Evolutionary conservation across 2,329 filamentous ascomycete genomes (phyloP).

Genomic region (Seiridium unicorne): DNA sequence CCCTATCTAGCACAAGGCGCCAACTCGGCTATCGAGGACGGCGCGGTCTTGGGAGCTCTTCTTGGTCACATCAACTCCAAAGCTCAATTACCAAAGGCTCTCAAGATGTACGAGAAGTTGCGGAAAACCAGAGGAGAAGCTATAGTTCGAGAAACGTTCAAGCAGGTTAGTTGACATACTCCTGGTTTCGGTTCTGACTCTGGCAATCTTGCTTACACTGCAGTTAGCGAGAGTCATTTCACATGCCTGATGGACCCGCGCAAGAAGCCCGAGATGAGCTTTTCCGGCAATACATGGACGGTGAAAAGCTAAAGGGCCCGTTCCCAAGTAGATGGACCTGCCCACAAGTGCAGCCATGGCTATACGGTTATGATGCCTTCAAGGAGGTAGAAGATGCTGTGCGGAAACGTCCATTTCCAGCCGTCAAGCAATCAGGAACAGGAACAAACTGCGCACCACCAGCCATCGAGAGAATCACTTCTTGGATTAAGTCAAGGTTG

Average conservation of each 20-base stretch:
- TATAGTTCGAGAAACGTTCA: constrained; percentile 63
- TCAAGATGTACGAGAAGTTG: constrained; percentile 43
- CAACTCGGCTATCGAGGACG: constrained; percentile 67
- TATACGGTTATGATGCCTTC: constrained; percentile 64
- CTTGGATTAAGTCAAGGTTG: constrained; percentile 6
- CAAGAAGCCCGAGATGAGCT: constrained; percentile 56
- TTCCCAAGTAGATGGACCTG: constrained; percentile 67
- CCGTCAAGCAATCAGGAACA: background rate
- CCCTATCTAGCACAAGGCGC: constrained; percentile 65
- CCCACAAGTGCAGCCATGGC: constrained; percentile 59
- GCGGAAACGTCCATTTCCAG: constrained; percentile 16
- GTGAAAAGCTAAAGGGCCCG: constrained; percentile 42
- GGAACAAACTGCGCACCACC: background rate
- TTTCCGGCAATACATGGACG: constrained; percentile 55
- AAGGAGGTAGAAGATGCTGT: constrained; percentile 46
- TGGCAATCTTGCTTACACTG: background rate
- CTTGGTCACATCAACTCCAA: constrained; percentile 48
- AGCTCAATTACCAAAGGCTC: constrained; percentile 42
- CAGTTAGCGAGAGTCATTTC: constrained; percentile 46
- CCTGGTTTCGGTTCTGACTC: background rate
- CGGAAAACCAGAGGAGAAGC: constrained; percentile 47
- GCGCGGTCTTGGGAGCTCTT: constrained; percentile 60
- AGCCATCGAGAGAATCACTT: background rate
- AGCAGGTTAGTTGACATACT: constrained; percentile 25
- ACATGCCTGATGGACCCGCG: constrained; percentile 52